Conservation (phyloP, 768 basidiomycete species). For the Melanogaster broomeanus region DNA sequence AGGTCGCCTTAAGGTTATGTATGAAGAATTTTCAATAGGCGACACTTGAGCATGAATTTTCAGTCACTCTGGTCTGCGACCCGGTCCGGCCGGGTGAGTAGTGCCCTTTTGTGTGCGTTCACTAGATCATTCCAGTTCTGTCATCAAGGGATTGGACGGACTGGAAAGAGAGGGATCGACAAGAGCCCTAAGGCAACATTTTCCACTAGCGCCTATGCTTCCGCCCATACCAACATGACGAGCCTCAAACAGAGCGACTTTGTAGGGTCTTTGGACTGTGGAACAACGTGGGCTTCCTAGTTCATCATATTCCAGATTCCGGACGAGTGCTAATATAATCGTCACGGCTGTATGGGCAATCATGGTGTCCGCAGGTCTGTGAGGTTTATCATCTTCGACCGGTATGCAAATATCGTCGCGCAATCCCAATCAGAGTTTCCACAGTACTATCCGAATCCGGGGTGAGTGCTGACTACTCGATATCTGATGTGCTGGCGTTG, state of each 20-base stretch:
- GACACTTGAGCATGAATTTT: too few relatives aligned
- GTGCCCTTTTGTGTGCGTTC: neutral
- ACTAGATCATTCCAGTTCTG: neutral
- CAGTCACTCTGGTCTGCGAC: neutral
- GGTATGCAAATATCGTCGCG: conserved; percentile 82
- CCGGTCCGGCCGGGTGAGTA: conserved; percentile 5
- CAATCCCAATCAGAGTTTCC: conserved; percentile 92
- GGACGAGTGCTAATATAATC: neutral
- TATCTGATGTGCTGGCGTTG: neutral
- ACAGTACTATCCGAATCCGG: conserved; percentile 89
- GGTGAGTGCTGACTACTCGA: conserved; percentile 43
- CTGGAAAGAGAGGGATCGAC: neutral
- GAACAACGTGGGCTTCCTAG: conserved; percentile 74
- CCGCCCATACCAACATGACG: conserved; percentile 26
- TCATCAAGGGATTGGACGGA: neutral
- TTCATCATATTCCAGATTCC: neutral
- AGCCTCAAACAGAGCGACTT: conserved; percentile 70
- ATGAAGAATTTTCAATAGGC: too few relatives aligned
- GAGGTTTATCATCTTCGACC: conserved; percentile 89
- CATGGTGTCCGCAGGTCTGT: conserved; percentile 72
- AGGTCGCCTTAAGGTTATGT: too few relatives aligned
- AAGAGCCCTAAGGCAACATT: conserved; percentile 16
- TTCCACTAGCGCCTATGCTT: neutral
- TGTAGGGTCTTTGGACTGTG: conserved; percentile 91
- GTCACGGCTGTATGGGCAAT: conserved; percentile 1